Base-by-base conservation (phyloP, 495 filamentous ascomycete species). In the Aspergillus haitiensis region DNA sequence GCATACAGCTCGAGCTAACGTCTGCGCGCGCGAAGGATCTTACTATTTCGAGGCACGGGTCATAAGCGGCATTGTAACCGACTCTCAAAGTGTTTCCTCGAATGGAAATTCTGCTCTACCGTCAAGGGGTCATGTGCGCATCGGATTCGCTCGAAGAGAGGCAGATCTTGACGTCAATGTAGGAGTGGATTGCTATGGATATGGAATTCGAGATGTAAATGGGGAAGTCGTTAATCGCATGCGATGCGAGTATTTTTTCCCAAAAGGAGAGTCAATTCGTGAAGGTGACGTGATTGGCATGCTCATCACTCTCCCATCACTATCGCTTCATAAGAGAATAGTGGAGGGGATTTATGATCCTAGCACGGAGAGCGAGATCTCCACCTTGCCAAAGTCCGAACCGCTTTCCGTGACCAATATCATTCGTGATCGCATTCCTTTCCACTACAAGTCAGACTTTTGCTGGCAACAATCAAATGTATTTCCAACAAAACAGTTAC, bases 391-490 rank as follows among this genome's bases (percentile, higher is more conserved):
- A 57, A 51, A 51, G 5, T 33, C 65, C 47, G 56, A 63, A 35
- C 33, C 68, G 58, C 61, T 70, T 5, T 59, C 46, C 49, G 71
- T 72, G n/a, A 68, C 82, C 0, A 91, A 98, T 71, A 89, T 97
- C 56, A 90, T 99, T 54, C 89, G 95, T 60, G 95, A 98, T 69
- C 87, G 95, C 39, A 88, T 97, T 45, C 93, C 93, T 2, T 96
- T 98, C 60, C 85, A 92, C 13, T 96, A 93, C 73, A 97, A 96
- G 74, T 84, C 86, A 52, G 89, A 94, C 70, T 87, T 92, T 52
- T 97, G 93, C 75, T 97, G 96, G 75, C 95, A 98, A 70, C 88
- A 92, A 67, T 92, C 93, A 59, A 95, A 97, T 67, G 93, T 96
- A 69, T 88, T 90, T 61, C 75, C 89, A 2, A 88, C 88, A 2